Conservation (phyloP, 2,329 filamentous ascomycete genomes). For the Epichloe uncinata region DNA sequence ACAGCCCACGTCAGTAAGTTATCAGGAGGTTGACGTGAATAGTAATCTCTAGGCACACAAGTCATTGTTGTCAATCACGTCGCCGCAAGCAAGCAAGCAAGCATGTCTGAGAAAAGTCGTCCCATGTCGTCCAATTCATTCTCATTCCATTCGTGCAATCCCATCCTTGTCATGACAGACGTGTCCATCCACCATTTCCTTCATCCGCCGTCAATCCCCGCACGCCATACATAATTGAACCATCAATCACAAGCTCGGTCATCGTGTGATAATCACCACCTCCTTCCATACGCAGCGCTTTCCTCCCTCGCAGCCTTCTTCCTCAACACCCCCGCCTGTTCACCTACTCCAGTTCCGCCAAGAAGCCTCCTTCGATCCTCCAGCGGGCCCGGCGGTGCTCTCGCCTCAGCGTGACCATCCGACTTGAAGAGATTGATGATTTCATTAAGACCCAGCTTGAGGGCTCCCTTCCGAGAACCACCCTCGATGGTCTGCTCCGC, state of each 20-base stretch:
- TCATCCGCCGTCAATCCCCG: no score
- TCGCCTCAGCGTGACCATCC: slow-evolving; percentile 27
- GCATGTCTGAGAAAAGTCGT: no score
- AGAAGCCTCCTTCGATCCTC: slow-evolving; percentile 1
- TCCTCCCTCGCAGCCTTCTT: slow-evolving; percentile 21
- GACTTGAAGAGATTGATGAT: slow-evolving; percentile 81
- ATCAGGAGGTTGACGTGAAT: no score
- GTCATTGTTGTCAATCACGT: no score
- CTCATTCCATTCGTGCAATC: no score
- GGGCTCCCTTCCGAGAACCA: slow-evolving; percentile 54
- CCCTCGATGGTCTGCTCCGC: slow-evolving; percentile 87
- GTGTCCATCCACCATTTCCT: no score
- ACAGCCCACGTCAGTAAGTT: no score
- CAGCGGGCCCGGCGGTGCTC: slow-evolving; percentile 5
- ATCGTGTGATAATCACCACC: slow-evolving; percentile 20
- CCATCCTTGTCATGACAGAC: no score
- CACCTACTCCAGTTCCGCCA: slow-evolving; percentile 1
- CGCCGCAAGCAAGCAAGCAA: no score
- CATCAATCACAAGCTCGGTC: not conserved
- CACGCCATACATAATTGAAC: not conserved
- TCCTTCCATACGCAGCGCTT: slow-evolving; percentile 26
- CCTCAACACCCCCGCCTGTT: slow-evolving; percentile 11
- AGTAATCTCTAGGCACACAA: no score
- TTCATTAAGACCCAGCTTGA: slow-evolving; percentile 85
- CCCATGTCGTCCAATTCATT: no score